These are phyloP conservation scores for Dichotomopilus funicola DNA, from an alignment of 2,329 filamentous ascomycete species.

Conservation along the genomic window DNA sequence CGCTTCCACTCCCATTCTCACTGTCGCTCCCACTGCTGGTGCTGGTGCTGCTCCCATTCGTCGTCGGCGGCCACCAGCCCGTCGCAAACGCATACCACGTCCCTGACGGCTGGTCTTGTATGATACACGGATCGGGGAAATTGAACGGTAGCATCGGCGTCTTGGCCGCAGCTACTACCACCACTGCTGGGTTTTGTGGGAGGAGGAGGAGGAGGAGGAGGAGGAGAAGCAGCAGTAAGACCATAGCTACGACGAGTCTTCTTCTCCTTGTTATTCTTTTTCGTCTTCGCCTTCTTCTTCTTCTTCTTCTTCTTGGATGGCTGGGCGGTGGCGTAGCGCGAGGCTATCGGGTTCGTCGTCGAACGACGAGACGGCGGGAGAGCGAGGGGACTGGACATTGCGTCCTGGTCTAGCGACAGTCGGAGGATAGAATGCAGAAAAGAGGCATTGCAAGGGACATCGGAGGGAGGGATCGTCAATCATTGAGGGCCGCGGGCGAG, in stretches of 20 bases:
- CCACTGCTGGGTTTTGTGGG: neutral
- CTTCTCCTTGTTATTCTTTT: too few relatives aligned
- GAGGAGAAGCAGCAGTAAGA: neutral
- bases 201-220: neutral
- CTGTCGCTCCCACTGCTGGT: conserved; percentile 15
- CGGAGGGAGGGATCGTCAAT: too few relatives aligned
- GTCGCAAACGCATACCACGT: conserved; percentile 47
- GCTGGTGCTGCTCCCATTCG: neutral
- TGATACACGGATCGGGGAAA: conserved; percentile 42
- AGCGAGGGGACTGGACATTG: too few relatives aligned
- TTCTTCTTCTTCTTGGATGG: too few relatives aligned
- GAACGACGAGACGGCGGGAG: too few relatives aligned
- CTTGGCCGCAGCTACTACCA: neutral
- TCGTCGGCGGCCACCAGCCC: neutral
- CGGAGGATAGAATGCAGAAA: too few relatives aligned
- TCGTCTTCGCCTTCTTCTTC: too few relatives aligned
- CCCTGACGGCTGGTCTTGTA: conserved; percentile 32
- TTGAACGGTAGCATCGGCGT: conserved; percentile 22
- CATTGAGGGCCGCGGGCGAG: too few relatives aligned
- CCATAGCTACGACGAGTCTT: neutral
- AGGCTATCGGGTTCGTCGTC: too few relatives aligned
- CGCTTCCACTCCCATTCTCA: neutral
- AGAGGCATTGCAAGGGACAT: too few relatives aligned
- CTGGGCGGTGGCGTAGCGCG: too few relatives aligned
- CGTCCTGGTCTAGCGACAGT: too few relatives aligned